Evolutionary conservation across 2,329 filamentous ascomycete genomes (phyloP), one percentile per base, ranked within the genome.

Genomic region (Botrytis galanthina): DNA sequence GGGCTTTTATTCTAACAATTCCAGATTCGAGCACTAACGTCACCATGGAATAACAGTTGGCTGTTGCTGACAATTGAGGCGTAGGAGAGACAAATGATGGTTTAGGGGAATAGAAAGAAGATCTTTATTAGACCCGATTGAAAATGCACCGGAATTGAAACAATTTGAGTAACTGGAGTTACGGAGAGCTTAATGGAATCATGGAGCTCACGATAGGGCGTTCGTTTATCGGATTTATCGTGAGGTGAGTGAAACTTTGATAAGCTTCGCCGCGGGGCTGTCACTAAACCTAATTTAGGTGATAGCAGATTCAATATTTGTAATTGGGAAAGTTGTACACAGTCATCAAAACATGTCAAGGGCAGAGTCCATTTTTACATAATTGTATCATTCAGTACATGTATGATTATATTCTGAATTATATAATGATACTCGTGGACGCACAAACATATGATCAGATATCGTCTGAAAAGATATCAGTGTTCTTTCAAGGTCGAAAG

Each of bases 11-110:
- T 46, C 20, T 64, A 71, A 29, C 35, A 70, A 70, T 70, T 44
- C 68, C 29, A 46, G 35, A 57, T 9, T 62, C 35, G 16, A 69
- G 46, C 46, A 67, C 46, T 35, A 48, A 60, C 57, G 29, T 63
- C 64, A 61, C 63, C 64, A 73, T 68, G 59, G 39, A 72, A 71
- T 16, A 46, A 61, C 51, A 37, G 22, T 71, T 71, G 57, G 59
- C 39, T 51, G 69, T 42, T 64, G 57, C 66, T 69, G 66, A 69
- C 66, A 59, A 57, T 69, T 69, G 48, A 32, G 10, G 37, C 29
- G 26, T 57, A 44, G 8, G 26, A 69, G 32, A 32, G n/a, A 57
- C 35, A 16, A 42, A 42, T 22, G 22, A 16, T 54, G 46, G 3
- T 16, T 16, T 39, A 18, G 26, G n/a, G 35, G 35, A 16, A 39